phyloP scores from a whole-genome alignment of 176 grass and related monocot species.

The Elymus sibiricus region DNA sequence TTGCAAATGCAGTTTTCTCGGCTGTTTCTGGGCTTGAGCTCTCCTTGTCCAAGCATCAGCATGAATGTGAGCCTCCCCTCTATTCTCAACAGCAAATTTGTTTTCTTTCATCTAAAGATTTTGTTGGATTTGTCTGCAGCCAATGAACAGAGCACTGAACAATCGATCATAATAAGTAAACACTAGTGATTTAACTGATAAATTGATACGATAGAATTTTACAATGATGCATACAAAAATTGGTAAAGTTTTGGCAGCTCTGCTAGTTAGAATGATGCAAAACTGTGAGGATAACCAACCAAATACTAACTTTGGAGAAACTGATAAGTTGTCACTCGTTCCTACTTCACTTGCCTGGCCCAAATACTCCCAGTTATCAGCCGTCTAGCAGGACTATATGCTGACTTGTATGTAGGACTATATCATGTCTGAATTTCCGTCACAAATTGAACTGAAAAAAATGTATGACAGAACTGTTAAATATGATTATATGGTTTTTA shows the following conservation, averaged over 20 bases:
- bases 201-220: not conserved
- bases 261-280: not conserved
- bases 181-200: not conserved
- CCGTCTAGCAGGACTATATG: not conserved
- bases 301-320: not conserved
- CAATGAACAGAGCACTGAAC: not conserved
- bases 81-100: not conserved
- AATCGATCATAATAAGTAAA: not conserved
- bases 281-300: not conserved
- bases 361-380: not conserved
- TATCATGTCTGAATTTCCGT: not conserved
- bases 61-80: slow-evolving; percentile 65
- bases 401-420: not conserved
- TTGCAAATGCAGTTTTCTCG: slow-evolving; percentile 79
- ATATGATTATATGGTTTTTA: not conserved
- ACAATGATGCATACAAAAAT: not conserved
- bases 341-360: not conserved
- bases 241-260: not conserved
- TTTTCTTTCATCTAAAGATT: not conserved
- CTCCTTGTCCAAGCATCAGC: slow-evolving; percentile 81
- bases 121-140: not conserved
- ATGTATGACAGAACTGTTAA: not conserved
- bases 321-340: not conserved
- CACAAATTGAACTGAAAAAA: not conserved
- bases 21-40: slow-evolving; percentile 95